These are phyloP conservation scores for Phytophthora chlamydospora DNA, from an alignment of 352 stramenopile species.

Conservation along the genomic window DNA sequence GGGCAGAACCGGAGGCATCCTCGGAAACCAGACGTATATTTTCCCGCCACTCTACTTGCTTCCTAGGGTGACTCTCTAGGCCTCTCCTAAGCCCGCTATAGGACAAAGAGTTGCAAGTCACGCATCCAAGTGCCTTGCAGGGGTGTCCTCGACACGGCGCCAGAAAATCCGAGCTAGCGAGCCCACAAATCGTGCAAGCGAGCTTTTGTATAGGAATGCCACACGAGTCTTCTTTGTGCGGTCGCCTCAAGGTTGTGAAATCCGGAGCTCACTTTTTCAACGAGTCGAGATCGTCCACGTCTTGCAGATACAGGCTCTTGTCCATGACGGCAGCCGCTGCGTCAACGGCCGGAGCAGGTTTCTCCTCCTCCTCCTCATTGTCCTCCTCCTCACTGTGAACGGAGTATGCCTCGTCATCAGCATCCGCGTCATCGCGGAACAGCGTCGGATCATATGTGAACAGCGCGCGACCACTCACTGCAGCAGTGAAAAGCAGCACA, in stretches of 20 bases:
- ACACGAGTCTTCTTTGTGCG: slow-evolving; percentile 13
- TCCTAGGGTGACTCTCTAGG: slow-evolving; percentile 29
- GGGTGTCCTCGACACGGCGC: slow-evolving; percentile 11
- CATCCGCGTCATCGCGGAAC: slow-evolving; percentile 92
- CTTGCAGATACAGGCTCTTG: slow-evolving; percentile 87
- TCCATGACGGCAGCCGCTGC: slow-evolving; percentile 72
- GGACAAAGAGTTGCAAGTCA: slow-evolving; percentile 26
- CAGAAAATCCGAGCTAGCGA: slow-evolving; percentile 23
- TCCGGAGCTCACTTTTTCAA: slow-evolving; percentile 67
- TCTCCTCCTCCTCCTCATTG: slow-evolving; percentile 55
- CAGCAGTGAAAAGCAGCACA: slow-evolving; percentile 22
- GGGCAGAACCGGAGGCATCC: slow-evolving; percentile 5
- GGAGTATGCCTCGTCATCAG: slow-evolving; percentile 86
- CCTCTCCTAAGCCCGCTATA: slow-evolving; percentile 25
- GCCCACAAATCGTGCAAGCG: slow-evolving; percentile 13
- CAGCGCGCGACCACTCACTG: slow-evolving; percentile 91
- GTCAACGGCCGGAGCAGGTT: slow-evolving; percentile 48
- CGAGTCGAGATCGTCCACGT: slow-evolving; percentile 75
- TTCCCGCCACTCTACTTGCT: slow-evolving; percentile 30
- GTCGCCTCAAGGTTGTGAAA: slow-evolving; percentile 9
- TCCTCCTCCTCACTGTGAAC: slow-evolving; percentile 66
- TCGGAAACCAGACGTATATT: slow-evolving; percentile 38
- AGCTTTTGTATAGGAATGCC: slow-evolving; percentile 24
- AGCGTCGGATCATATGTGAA: slow-evolving; percentile 92
- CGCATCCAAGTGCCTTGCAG: slow-evolving; percentile 9